Evolutionary conservation across 2,329 filamentous ascomycete species (phyloP).

Genomic region (Pseudogymnoascus sp.): DNA sequence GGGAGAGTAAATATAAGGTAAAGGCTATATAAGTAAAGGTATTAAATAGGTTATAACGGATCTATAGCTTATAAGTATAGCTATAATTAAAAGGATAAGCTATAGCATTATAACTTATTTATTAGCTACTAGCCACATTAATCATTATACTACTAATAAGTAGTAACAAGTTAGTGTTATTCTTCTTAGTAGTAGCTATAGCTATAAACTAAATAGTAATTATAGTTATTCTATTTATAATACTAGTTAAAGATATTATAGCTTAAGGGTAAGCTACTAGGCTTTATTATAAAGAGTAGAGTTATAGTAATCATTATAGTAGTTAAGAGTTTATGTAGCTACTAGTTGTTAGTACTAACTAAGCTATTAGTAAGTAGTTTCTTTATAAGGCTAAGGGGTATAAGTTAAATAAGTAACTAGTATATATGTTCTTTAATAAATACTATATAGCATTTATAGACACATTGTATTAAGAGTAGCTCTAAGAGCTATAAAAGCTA

Average conservation of each 20-base stretch:
- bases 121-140: background rate
- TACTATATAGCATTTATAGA: slow-evolving; percentile 9
- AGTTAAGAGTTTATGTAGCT: too few species aligned
- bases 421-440: slow-evolving; percentile 10
- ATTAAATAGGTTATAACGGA: too few species aligned
- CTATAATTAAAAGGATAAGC: background rate
- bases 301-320: too few species aligned
- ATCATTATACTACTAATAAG: slow-evolving; percentile 10
- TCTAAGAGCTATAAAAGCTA: slow-evolving; percentile 6
- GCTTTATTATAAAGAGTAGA: too few species aligned
- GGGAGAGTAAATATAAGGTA: too few species aligned
- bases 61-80: too few species aligned
- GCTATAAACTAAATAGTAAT: too few species aligned
- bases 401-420: slow-evolving; percentile 1
- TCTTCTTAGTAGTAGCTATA: slow-evolving; percentile 9
- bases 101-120: background rate
- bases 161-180: slow-evolving; percentile 10
- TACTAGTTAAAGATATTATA: slow-evolving; percentile 8
- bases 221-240: slow-evolving; percentile 8
- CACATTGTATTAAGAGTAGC: slow-evolving; percentile 4
- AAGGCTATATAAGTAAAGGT: too few species aligned
- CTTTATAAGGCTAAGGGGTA: slow-evolving; percentile 7
- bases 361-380: slow-evolving; percentile 2
- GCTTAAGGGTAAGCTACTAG: too few species aligned
- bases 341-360: slow-evolving; percentile 10